Evolutionary conservation across 805 yeast species (phyloP).

Genomic region (Brettanomyces nanus): DNA sequence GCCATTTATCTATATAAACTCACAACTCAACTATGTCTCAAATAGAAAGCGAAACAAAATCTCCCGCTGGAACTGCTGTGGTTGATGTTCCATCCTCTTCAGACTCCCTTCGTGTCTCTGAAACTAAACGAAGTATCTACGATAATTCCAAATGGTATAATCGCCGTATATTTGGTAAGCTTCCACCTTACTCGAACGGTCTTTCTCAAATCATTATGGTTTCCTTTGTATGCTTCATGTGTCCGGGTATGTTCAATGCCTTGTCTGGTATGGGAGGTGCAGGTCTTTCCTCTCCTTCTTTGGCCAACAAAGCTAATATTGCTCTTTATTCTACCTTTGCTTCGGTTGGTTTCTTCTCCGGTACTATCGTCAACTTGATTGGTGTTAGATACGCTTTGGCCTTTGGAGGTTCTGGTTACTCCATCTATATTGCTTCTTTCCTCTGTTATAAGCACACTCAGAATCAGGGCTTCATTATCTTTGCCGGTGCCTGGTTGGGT

Average conservation of each 20-base stretch:
- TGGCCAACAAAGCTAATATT: slow-evolving; percentile 40
- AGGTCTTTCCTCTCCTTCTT: slow-evolving; percentile 29
- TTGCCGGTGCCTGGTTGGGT: slow-evolving; percentile 46
- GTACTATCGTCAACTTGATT: slow-evolving; percentile 42
- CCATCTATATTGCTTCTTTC: slow-evolving; percentile 44
- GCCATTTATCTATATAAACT: too few species aligned
- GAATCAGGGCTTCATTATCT: slow-evolving; percentile 44
- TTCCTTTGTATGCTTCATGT: slow-evolving; percentile 39
- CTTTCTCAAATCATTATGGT: slow-evolving; percentile 37
- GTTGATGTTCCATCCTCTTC: not conserved
- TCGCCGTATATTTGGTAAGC: slow-evolving; percentile 16
- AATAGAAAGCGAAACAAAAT: not conserved
- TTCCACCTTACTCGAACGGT: slow-evolving; percentile 33
- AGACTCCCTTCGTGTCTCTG: not conserved
- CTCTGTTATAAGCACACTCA: slow-evolving; percentile 37
- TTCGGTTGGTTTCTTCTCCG: slow-evolving; percentile 49
- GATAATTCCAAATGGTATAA: slow-evolving; percentile 31
- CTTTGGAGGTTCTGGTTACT: slow-evolving; percentile 49
- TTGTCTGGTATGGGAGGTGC: slow-evolving; percentile 42
- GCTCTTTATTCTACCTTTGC: slow-evolving; percentile 51
- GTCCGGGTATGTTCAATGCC: slow-evolving; percentile 47
- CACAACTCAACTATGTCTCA: too few species aligned
- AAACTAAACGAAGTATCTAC: not conserved
- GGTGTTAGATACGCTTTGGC: slow-evolving; percentile 38
- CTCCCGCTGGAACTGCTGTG: not conserved